phyloP scores from a whole-genome alignment of 1,284 basidiomycete species.

The Mycena sp. region DNA sequence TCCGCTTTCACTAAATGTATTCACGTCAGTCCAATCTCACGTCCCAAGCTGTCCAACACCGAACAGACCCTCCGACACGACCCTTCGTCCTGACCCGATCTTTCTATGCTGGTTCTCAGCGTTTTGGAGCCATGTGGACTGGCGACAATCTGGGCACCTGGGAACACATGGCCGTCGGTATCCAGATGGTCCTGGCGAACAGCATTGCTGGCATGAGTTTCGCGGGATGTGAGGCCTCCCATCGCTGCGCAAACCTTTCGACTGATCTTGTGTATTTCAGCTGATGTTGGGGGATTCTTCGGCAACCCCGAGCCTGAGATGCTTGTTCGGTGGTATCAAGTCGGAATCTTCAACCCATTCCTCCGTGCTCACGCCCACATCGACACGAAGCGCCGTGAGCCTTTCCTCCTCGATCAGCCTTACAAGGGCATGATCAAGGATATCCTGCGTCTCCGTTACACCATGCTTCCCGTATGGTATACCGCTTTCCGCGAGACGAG shows the following conservation, averaged over 20 bases:
- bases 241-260: not conserved
- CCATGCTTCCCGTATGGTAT: constrained; percentile 94
- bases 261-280: constrained; percentile 49
- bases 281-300: constrained; percentile 98
- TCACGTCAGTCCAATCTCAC: constrained; percentile 81
- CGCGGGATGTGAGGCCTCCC: constrained; percentile 76
- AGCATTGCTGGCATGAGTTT: constrained; percentile 96
- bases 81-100: constrained; percentile 96
- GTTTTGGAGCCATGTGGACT: constrained; percentile 98
- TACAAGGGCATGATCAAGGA: constrained; percentile 86
- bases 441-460: constrained; percentile 86
- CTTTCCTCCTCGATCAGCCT: constrained; percentile 92
- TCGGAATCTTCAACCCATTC: constrained; percentile 96
- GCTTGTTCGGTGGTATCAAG: constrained; percentile 97
- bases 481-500: constrained; percentile 93
- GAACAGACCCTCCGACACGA: constrained; percentile 79
- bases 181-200: constrained; percentile 94
- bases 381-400: constrained; percentile 97
- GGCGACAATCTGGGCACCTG: constrained; percentile 98
- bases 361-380: constrained; percentile 99
- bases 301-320: constrained; percentile 96
- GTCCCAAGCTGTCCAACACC: constrained; percentile 80
- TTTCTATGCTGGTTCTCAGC: constrained; percentile 96
- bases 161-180: constrained; percentile 95
- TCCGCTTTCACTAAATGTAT: constrained; percentile 10